These are phyloP conservation scores for Endotrypanum monterogeii DNA, from an alignment of 208 protist species.

Conservation along the genomic window DNA sequence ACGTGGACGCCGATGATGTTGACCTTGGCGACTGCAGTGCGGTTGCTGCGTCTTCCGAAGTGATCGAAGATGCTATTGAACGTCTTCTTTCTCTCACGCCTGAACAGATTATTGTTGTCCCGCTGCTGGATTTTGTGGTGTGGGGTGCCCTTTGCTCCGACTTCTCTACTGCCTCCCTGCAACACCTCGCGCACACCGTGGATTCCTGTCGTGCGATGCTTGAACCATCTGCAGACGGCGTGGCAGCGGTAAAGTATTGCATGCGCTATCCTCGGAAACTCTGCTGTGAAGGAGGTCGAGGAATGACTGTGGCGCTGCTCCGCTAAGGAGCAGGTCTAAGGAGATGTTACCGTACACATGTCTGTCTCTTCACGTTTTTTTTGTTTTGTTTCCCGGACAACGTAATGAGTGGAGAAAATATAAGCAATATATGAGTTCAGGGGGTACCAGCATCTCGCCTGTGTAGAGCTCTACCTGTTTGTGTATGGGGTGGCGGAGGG, in stretches of 20 bases:
- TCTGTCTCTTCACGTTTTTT: background rate
- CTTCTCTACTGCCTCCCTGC: constrained; percentile 9
- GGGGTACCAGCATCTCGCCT: too few species aligned
- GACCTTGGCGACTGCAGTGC: background rate
- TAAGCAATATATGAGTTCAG: background rate
- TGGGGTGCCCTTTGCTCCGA: constrained; percentile 28
- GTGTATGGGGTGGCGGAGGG: too few species aligned
- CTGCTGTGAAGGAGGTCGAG: constrained; percentile 22
- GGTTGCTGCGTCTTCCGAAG: background rate
- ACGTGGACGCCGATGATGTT: background rate
- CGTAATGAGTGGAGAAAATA: too few species aligned
- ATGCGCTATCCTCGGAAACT: constrained; percentile 15
- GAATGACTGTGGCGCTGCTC: constrained; percentile 18
- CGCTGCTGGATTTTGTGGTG: constrained; percentile 24
- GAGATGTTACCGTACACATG: background rate
- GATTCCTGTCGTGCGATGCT: constrained; percentile 2
- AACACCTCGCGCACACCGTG: constrained; percentile 2
- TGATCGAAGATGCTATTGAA: background rate
- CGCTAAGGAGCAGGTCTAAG: background rate
- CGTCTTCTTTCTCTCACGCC: constrained; percentile 16
- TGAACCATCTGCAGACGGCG: constrained; percentile 6
- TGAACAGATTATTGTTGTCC: constrained; percentile 13
- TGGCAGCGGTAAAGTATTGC: constrained; percentile 28
- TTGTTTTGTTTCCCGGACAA: background rate
- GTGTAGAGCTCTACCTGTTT: background rate